A percentile compares a stretch with the other conserved stretches of the same genome.
These are phyloP conservation scores for Kuraishia cidri DNA, from an alignment of 805 yeast species.

Conservation along the genomic window DNA sequence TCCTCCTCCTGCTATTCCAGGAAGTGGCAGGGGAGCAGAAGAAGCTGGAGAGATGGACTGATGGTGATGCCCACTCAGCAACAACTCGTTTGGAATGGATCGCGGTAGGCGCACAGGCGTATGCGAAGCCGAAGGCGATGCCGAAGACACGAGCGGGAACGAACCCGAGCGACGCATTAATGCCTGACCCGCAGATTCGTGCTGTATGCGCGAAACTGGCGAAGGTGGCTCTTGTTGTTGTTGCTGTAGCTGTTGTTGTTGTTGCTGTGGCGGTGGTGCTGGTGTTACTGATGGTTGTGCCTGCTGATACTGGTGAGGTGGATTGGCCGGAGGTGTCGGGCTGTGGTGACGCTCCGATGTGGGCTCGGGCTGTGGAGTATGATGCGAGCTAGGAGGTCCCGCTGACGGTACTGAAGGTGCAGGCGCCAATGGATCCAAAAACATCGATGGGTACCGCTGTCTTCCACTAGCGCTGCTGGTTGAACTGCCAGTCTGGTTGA, in stretches of 20 bases:
- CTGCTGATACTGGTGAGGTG: not conserved
- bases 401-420: conserved; percentile 10
- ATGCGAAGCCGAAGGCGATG: not conserved
- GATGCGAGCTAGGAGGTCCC: not conserved
- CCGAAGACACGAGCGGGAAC: not conserved
- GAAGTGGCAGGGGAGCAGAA: too few relatives aligned
- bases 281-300: not conserved
- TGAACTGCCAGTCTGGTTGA: too few relatives aligned
- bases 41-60: too few relatives aligned
- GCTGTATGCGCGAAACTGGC: too few relatives aligned
- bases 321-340: not conserved
- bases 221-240: not conserved
- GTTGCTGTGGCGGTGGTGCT: not conserved
- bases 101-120: not conserved
- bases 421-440: conserved; percentile 41
- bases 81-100: not conserved
- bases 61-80: too few relatives aligned
- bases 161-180: not conserved
- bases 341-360: not conserved
- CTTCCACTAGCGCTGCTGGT: too few relatives aligned
- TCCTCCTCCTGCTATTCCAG: not conserved
- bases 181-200: too few relatives aligned
- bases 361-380: not conserved
- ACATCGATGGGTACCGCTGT: conserved; percentile 36
- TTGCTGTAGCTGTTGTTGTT: not conserved